These are phyloP conservation scores for Zygotorulaspora florentina DNA, from an alignment of 805 yeast genomes.

Conservation along the genomic window DNA sequence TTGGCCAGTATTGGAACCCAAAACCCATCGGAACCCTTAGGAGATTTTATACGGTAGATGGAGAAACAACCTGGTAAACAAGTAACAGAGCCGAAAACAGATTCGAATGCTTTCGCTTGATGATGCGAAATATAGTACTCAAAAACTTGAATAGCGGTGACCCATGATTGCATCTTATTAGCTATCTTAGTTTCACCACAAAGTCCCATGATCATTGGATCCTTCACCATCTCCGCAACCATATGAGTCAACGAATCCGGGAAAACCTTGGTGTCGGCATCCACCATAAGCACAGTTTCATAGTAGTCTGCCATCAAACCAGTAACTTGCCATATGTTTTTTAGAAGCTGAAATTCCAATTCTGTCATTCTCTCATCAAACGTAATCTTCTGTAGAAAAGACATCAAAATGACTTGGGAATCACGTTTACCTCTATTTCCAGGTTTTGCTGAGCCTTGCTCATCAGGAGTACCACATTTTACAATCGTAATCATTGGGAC, in stretches of 20 bases:
- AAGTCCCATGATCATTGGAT: conserved; percentile 83
- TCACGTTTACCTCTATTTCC: conserved; percentile 97
- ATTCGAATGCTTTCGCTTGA: conserved; percentile 89
- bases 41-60: conserved; percentile 86
- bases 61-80: conserved; percentile 95
- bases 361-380: conserved; percentile 94
- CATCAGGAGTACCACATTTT: conserved; percentile 85
- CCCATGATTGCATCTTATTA: conserved; percentile 80
- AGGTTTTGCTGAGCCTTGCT: conserved; percentile 65
- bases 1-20: conserved; percentile 95
- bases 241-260: conserved; percentile 87
- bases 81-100: conserved; percentile 92
- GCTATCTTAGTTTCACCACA: conserved; percentile 95
- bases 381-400: conserved; percentile 79
- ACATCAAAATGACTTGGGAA: conserved; percentile 86
- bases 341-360: conserved; percentile 73
- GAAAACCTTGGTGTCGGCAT: conserved; percentile 86
- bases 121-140: conserved; percentile 93
- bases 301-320: conserved; percentile 81
- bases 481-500: conserved; percentile 76
- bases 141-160: conserved; percentile 87
- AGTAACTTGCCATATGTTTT: conserved; percentile 73
- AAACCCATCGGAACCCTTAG: conserved; percentile 69
- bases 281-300: conserved; percentile 85
- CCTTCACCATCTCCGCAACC: conserved; percentile 84